Evolutionary conservation across 2,329 filamentous ascomycete species (phyloP), one percentile per base, ranked within the genome.

Genomic region (Aspergillus calidoustus): DNA sequence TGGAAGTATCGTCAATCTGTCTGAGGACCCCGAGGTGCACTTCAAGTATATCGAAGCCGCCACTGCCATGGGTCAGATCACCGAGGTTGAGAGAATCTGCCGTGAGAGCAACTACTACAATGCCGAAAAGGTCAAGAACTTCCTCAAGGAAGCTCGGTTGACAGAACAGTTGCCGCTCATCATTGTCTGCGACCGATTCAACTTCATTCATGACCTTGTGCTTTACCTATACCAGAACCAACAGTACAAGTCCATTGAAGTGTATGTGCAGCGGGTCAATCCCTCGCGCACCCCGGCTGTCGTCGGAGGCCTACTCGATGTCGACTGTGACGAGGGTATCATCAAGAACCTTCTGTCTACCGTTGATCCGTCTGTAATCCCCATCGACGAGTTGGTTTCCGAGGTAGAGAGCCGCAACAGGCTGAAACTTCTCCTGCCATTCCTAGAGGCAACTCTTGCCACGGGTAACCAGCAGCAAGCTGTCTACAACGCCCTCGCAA

Each of bases 11-110:
- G 94, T 99, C 79, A 99, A 99, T 77, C 84, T 99, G 52, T 96
- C 92, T 61, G 92, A 98, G 77, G 95, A 98, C 71, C 86, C 91
- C 23, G 95, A 99, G 75, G 95, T 99, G 31, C 91, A 95, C 76
- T 99, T 97, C 88, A 99, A 99, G 84, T 99, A 99, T 79, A 97
- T 99, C 62, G 94, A 99, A 80, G 93, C 95, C 59, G 95, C 96
- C 34, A 97, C 93, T 25, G 91, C 89, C 74, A 96, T 97, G 87
- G 89, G 90, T 31, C 94, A 99, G 79, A 87, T 97, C 73, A 93
- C 92, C 68, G 95, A 99, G 75, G 95, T 99, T 22, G 94, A 99
- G 84, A 91, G 95, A 58, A 94, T 99, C 72, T 98, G 94, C 82
- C 89, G 96, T 64, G 95, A 99, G 77, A 96, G 90, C 84, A 93